Evolutionary conservation across 768 basidiomycete genomes (phyloP).

Genomic region (Russula ochroleuca): DNA sequence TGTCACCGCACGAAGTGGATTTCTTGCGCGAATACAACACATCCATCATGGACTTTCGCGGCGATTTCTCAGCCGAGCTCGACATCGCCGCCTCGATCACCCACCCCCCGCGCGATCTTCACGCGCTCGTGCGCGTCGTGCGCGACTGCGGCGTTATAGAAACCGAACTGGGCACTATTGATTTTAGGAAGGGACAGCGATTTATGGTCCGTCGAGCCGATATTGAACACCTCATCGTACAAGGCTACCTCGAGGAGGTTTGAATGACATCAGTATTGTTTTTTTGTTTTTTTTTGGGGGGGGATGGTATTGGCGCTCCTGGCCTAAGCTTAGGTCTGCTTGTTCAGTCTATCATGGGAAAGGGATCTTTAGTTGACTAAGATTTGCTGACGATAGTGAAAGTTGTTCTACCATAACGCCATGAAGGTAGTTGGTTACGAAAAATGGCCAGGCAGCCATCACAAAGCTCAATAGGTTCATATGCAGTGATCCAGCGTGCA

Average conservation of each 20-base stretch:
- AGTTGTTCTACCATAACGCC: neutral
- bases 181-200: constrained; percentile 85
- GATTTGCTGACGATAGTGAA: neutral
- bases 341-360: neutral
- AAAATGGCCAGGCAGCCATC: neutral
- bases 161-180: constrained; percentile 85
- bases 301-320: too few relatives aligned
- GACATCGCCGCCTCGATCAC: constrained; percentile 83
- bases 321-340: neutral
- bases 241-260: constrained; percentile 89
- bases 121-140: constrained; percentile 82
- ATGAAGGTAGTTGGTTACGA: neutral
- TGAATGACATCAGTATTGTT: constrained; percentile 31
- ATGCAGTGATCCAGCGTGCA: neutral
- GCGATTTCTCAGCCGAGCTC: constrained; percentile 78
- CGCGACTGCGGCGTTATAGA: constrained; percentile 89
- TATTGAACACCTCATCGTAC: constrained; percentile 91
- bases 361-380: neutral
- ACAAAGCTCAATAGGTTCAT: neutral
- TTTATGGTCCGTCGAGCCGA: constrained; percentile 85
- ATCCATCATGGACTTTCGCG: constrained; percentile 78
- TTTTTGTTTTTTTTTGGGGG: neutral
- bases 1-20: constrained; percentile 79
- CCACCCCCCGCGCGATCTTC: constrained; percentile 82
- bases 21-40: constrained; percentile 78